Evolutionary conservation across 257 asterid species (phyloP), one percentile per base, ranked within the genome.

Genomic region (Phtheirospermum japonicum): DNA sequence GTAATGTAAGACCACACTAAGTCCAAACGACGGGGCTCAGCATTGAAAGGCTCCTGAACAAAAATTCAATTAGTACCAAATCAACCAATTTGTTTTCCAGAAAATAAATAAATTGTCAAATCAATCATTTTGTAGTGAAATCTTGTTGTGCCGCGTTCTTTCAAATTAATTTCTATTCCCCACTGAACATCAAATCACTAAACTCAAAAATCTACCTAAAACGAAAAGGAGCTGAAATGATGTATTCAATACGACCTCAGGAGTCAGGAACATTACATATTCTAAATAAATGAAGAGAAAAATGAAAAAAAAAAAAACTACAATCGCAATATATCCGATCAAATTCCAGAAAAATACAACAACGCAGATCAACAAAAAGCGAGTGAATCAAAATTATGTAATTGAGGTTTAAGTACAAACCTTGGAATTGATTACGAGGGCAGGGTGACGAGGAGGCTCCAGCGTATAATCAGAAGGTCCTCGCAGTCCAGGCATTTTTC

Each of bases 11-110:
- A 82, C 10, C 87, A 73, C 64, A 92, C 77, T 57, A 92, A 80
- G 73, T 74, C 85, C 1, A 75, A 45, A 43, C 95, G 95, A 7
- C 72, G 86, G 4, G 98, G 98, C 81, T 88, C 97, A 0, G 98
- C 98, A 77, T 89, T 92, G 76, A 86, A 92, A 33, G 97, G 99
- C 55, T 89, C 96, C 99, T 93, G 79, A 39, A 65, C 33, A 43
- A 71, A 64, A 46, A 64, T 31, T 11, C 20, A 4, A 33, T 14
- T 32, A 4, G n/a, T 17, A 53, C n/a, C n/a, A 57, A 30, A 48
- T 34, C 20, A 8, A 53, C 53, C 55, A 30, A n/a, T 39, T 13
- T 7, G 32, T 13, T 39, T 36, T 39, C 0, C 37, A 5, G 13
- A 48, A 19, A 19, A 32, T 11, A 19, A 69, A 34, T 36, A 36